Evolutionary conservation across 805 yeast species (phyloP).

Genomic region (Scheffersomyces lignosus): DNA sequence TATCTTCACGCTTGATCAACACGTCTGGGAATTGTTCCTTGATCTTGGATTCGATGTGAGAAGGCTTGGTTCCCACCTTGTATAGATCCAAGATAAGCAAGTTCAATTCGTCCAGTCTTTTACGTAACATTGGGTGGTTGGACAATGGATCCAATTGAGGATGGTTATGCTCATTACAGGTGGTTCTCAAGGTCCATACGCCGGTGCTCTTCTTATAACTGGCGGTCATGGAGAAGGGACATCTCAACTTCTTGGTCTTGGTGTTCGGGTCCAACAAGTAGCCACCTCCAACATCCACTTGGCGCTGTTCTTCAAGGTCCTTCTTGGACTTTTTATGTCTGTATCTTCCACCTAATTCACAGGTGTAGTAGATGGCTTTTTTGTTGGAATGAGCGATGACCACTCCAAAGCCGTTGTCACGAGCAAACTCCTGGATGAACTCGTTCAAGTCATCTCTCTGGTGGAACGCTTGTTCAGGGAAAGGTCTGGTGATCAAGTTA

Average conservation of each 20-base stretch:
- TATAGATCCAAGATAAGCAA: conserved; percentile 51
- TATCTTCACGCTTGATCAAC: conserved; percentile 56
- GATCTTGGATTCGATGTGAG: conserved; percentile 52
- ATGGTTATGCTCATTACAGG: conserved; percentile 59
- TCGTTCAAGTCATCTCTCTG: conserved; percentile 51
- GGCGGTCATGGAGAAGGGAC: conserved; percentile 63
- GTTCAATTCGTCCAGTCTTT: conserved; percentile 53
- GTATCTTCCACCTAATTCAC: conserved; percentile 58
- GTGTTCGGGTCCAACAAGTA: conserved; percentile 41
- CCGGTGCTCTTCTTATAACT: conserved; percentile 49
- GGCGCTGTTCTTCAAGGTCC: conserved; percentile 19
- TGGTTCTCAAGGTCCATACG: conserved; percentile 53
- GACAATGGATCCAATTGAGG: conserved; percentile 56
- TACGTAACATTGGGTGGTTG: conserved; percentile 58
- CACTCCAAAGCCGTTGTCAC: conserved; percentile 58
- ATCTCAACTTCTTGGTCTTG: conserved; percentile 52
- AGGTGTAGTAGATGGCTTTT: conserved; percentile 59
- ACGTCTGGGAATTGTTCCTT: conserved; percentile 53
- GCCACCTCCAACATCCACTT: conserved; percentile 29
- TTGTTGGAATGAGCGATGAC: conserved; percentile 60
- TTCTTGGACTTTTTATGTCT: conserved; percentile 46
- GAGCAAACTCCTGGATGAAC: conserved; percentile 55
- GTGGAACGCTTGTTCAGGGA: conserved; percentile 53
- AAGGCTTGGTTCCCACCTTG: conserved; percentile 56
- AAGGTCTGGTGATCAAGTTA: conserved; percentile 52